Evolutionary conservation across 116 monocot species (phyloP).

Genomic region (Zostera marina): DNA sequence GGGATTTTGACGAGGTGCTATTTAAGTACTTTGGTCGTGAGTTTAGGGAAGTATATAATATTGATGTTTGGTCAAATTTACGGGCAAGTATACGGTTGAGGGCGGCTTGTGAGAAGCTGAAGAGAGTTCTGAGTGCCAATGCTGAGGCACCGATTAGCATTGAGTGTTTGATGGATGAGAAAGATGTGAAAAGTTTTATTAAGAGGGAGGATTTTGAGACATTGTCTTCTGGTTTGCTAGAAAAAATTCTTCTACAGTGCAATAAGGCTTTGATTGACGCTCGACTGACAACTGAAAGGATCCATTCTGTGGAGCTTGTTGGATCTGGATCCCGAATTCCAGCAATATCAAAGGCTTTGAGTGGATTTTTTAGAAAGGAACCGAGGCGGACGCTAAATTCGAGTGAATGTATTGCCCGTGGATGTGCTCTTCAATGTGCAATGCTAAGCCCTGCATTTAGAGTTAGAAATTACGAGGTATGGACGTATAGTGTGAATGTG

Average conservation of each 20-base stretch:
- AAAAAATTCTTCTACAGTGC: constrained; percentile 41
- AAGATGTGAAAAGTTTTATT: constrained; percentile 63
- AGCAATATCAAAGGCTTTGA: constrained; percentile 31
- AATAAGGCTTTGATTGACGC: constrained; percentile 44
- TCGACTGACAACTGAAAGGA: constrained; percentile 19
- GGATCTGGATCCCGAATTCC: constrained; percentile 85
- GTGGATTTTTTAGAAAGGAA: constrained; percentile 51
- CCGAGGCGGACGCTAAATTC: constrained; percentile 71
- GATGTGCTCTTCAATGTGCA: constrained; percentile 80
- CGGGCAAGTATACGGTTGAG: constrained; percentile 45
- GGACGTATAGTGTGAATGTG: no score
- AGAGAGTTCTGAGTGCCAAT: constrained; percentile 83
- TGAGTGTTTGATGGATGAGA: constrained; percentile 93
- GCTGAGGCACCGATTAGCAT: constrained; percentile 55
- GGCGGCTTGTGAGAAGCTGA: constrained; percentile 76
- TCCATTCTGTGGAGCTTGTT: constrained; percentile 68
- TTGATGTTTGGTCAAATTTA: constrained; percentile 35
- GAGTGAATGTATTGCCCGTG: constrained; percentile 81
- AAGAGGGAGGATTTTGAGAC: constrained; percentile 83
- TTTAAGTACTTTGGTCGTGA: constrained; percentile 52
- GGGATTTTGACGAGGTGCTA: constrained; percentile 78
- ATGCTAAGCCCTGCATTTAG: constrained; percentile 85
- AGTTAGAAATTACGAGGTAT: constrained; percentile 77
- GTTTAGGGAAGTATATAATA: constrained; percentile 38
- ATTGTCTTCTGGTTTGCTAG: constrained; percentile 37